These are phyloP conservation scores for Cyberlindnera mississippiensis DNA, from an alignment of 805 yeast genomes.

Conservation along the genomic window DNA sequence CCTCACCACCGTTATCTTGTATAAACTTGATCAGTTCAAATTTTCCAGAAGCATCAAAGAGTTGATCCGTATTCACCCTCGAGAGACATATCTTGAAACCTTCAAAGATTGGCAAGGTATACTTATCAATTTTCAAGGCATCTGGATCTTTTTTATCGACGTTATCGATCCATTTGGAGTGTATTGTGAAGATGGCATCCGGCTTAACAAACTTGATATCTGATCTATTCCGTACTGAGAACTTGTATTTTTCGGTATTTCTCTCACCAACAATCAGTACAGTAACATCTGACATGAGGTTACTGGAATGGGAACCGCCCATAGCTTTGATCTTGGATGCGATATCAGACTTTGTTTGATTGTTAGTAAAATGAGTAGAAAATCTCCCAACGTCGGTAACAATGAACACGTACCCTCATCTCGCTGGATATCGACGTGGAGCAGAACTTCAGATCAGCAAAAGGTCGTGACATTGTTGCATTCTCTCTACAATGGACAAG, in stretches of 20 bases:
- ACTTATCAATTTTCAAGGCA: constrained; percentile 25
- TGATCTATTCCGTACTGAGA: constrained; percentile 44
- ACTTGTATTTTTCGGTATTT: constrained; percentile 52
- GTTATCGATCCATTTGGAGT: constrained; percentile 52
- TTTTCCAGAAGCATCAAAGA: constrained; percentile 26
- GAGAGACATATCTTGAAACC: constrained; percentile 37
- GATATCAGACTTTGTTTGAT: constrained; percentile 31
- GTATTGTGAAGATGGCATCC: constrained; percentile 39
- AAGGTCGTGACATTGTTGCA: constrained; percentile 19
- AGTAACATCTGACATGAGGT: constrained; percentile 58
- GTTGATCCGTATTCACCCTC: constrained; percentile 27
- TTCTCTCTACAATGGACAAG: background rate
- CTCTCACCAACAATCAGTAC: constrained; percentile 57
- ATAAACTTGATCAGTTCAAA: constrained; percentile 35
- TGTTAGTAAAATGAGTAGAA: constrained; percentile 1
- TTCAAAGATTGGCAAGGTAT: constrained; percentile 41
- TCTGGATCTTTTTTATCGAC: constrained; percentile 31
- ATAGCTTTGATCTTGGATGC: constrained; percentile 44
- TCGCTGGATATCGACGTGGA: constrained; percentile 26
- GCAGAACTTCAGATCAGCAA: constrained; percentile 24
- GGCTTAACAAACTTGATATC: constrained; percentile 57
- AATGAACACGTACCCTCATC: constrained; percentile 17
- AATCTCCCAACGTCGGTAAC: too few species aligned
- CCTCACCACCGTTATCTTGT: constrained; percentile 44
- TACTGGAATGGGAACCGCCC: constrained; percentile 57